phyloP scores from a whole-genome alignment of 257 asterid genomes.

The Solanum paucissectum region DNA sequence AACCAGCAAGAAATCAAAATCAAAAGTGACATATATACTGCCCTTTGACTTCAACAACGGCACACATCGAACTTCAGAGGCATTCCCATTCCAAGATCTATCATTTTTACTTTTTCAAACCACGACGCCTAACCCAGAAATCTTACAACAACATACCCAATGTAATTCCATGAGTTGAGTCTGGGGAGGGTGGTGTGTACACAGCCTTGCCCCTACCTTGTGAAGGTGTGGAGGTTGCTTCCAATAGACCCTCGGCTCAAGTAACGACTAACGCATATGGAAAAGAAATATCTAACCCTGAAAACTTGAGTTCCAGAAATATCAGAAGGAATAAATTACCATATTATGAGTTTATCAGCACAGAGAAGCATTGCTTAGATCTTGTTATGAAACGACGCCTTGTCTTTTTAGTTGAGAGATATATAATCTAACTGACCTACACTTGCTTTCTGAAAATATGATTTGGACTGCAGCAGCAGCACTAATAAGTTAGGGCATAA shows the following conservation, averaged over 20 bases:
- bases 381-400: not conserved
- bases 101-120: not conserved
- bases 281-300: not conserved
- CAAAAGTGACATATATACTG: not conserved
- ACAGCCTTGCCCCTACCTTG: not conserved
- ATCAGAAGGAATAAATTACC: not conserved
- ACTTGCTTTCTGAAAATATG: not conserved
- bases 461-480: not conserved
- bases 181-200: not conserved
- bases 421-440: not conserved
- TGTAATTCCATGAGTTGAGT: not conserved
- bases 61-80: not conserved
- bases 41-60: not conserved
- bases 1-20: not conserved
- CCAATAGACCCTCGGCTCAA: not conserved
- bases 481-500: not conserved
- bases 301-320: not conserved
- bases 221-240: not conserved
- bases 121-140: not conserved
- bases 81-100: not conserved
- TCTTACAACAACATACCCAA: not conserved
- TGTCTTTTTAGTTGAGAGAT: not conserved
- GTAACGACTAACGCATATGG: not conserved
- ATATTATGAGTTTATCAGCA: not conserved
- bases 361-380: not conserved